Evolutionary conservation across 164 flowering plant species (phyloP), one percentile per base, ranked within the genome.

Genomic region (Pachysandra terminalis): DNA sequence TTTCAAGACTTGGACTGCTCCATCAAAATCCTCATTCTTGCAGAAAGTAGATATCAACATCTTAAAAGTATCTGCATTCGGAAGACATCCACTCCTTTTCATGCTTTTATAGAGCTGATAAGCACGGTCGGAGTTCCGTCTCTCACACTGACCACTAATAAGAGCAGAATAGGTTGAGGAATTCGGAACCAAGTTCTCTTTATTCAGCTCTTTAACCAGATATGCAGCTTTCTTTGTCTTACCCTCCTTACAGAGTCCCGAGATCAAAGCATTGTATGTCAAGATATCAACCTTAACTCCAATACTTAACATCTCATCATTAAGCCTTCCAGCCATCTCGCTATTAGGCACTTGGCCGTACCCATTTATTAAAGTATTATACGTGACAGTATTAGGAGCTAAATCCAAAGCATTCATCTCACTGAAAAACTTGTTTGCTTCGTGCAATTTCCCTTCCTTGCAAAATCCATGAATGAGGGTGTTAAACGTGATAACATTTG

Each of bases 221-320:
- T 78, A 71, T 24, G 93, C 91, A 48, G 95, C 96, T 74, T 87
- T 90, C 80, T 81, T 94, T 10, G 94, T 91, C 89, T 84, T 93
- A 32, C 97, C 97, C 62, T 81, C 88, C 68, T 84, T 88, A 83
- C 94, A 93, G 24, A 88, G 77, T 53, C 93, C 94, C 78, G 81
- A 62, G 56, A 93, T 84, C 80, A 93, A 75, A 1, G 97, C 87
- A 80, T 93, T 93, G 59, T 86, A 90, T 22, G 98, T 91, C 71
- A 89, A 67, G 35, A 91, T 79, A 81, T 93, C 86, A 65, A 83
- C 79, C 73, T 81, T 79, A 35, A 91, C 62, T 45, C 86, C 90
- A 70, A 68, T 71, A 55, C 63, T 77, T n/a, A 70, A 56, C 96
- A 93, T 93, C 74, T 93, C 92, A 59, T 91, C 93, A 73, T 76